These are phyloP conservation scores for Phytophthora sp. DNA, from an alignment of 352 stramenopile genomes.

Conservation along the genomic window DNA sequence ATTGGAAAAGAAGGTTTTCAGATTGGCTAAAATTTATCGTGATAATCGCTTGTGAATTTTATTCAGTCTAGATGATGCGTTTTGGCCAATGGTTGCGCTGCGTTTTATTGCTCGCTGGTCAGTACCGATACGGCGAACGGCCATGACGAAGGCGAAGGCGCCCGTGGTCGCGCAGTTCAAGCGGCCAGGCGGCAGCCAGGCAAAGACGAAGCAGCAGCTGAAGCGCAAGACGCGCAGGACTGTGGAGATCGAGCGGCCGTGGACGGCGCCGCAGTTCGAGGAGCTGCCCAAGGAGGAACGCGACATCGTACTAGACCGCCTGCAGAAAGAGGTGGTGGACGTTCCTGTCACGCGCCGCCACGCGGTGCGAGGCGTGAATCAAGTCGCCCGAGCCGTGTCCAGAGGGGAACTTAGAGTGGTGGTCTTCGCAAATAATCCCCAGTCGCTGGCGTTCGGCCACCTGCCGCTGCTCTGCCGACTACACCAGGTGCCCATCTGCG, in stretches of 20 bases:
- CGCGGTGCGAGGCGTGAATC: conserved; percentile 62
- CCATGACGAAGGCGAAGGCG: conserved; percentile 22
- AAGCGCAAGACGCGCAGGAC: conserved; percentile 24
- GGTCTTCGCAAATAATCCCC: conserved; percentile 72
- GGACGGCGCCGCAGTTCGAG: conserved; percentile 56
- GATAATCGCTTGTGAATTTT: no score
- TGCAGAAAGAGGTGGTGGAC: conserved; percentile 65
- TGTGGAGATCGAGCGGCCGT: conserved; percentile 45
- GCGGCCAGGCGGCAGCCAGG: conserved; percentile 4
- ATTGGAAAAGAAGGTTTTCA: no score
- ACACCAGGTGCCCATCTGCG: conserved; percentile 69
- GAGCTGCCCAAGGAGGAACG: conserved; percentile 75
- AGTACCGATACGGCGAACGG: no score
- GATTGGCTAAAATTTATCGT: no score
- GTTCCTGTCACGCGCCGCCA: conserved; percentile 29
- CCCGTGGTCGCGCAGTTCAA: conserved; percentile 38
- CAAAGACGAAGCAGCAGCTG: conserved; percentile 28
- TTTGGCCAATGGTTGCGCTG: conserved; percentile 14
- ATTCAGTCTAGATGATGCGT: no score
- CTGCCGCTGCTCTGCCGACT: conserved; percentile 73
- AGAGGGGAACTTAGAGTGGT: conserved; percentile 58
- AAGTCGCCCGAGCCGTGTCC: conserved; percentile 53
- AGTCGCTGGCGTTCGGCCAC: conserved; percentile 62
- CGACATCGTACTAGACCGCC: conserved; percentile 79
- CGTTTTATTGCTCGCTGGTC: neutral